phyloP scores from a whole-genome alignment of 176 grass and related monocot genomes.

The Oryza glumipatula region DNA sequence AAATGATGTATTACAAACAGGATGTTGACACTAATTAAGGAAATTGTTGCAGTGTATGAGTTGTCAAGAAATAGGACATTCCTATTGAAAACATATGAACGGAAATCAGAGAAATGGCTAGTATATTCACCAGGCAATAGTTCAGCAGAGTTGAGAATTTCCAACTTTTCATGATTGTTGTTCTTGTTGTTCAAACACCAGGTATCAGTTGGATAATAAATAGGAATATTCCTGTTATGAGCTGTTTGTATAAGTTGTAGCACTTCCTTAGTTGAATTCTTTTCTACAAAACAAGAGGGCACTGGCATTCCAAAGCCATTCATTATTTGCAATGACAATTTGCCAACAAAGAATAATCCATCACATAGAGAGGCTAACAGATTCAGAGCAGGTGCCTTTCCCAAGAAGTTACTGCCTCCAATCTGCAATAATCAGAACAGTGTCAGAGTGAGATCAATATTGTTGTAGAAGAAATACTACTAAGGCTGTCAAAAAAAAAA shows the following conservation, averaged over 20 bases:
- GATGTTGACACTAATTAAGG: conserved; percentile 23
- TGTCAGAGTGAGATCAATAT: conserved; percentile 10
- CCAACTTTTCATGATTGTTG: conserved; percentile 32
- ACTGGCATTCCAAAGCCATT: conserved; percentile 66
- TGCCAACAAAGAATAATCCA: conserved; percentile 77
- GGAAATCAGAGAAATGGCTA: neutral
- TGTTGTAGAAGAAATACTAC: conserved; percentile 5
- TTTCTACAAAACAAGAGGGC: conserved; percentile 59
- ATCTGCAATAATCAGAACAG: conserved; percentile 68
- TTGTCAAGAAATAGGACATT: neutral
- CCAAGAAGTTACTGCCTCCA: conserved; percentile 82
- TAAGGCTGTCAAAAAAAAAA: neutral
- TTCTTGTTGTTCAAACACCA: conserved; percentile 65
- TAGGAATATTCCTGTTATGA: conserved; percentile 59
- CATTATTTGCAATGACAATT: conserved; percentile 93
- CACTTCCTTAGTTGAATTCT: conserved; percentile 54
- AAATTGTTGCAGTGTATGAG: neutral
- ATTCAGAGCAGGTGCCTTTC: conserved; percentile 68
- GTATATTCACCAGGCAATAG: conserved; percentile 59
- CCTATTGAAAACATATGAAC: conserved; percentile 17
- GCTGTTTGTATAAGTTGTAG: conserved; percentile 68
- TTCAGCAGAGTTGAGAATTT: conserved; percentile 54
- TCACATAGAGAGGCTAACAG: conserved; percentile 72
- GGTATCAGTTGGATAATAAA: conserved; percentile 83
- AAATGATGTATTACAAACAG: conserved; percentile 24